Percentiles rank a stretch among this genome's conserved stretches.
Evolutionary conservation across 2,329 filamentous ascomycete species (phyloP).

Genomic region (Emmonsia crescens): DNA sequence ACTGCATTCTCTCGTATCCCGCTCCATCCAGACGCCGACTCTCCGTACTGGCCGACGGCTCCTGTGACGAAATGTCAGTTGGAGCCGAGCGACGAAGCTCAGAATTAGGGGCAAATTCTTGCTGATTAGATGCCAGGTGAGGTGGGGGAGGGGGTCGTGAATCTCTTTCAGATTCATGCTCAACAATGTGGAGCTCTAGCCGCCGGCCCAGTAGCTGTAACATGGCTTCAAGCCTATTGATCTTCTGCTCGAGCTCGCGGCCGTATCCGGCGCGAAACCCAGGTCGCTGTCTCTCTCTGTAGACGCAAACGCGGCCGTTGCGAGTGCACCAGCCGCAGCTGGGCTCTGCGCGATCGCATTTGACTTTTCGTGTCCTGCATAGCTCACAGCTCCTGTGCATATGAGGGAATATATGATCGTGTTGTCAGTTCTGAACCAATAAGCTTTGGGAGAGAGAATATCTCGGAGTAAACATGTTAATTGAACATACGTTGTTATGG

Average conservation of each 20-base stretch:
- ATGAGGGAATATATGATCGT: neutral
- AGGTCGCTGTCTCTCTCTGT: slow-evolving; percentile 60
- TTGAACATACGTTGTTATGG: slow-evolving; percentile 1
- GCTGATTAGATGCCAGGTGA: neutral
- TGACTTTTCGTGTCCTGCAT: slow-evolving; percentile 1
- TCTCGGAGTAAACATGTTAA: neutral
- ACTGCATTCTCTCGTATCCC: neutral
- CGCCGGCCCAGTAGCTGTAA: slow-evolving; percentile 1
- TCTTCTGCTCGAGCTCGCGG: slow-evolving; percentile 48
- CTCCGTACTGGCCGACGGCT: neutral
- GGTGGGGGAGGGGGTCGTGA: neutral
- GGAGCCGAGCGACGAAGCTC: neutral
- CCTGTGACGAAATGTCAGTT: neutral
- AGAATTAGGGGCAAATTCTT: neutral
- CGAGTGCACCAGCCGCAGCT: slow-evolving; percentile 62
- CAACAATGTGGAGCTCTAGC: neutral
- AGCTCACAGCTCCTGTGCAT: slow-evolving; percentile 1
- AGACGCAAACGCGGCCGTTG: slow-evolving; percentile 56
- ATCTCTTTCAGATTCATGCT: slow-evolving; percentile 1
- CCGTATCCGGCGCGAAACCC: slow-evolving; percentile 53
- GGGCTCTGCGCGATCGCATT: slow-evolving; percentile 40
- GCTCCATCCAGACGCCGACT: neutral
- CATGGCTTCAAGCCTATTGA: slow-evolving; percentile 42
- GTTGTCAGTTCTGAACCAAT: neutral
- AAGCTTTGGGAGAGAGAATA: neutral